phyloP scores from a whole-genome alignment of 257 asterid species.

The Solanum tarapatanum region DNA sequence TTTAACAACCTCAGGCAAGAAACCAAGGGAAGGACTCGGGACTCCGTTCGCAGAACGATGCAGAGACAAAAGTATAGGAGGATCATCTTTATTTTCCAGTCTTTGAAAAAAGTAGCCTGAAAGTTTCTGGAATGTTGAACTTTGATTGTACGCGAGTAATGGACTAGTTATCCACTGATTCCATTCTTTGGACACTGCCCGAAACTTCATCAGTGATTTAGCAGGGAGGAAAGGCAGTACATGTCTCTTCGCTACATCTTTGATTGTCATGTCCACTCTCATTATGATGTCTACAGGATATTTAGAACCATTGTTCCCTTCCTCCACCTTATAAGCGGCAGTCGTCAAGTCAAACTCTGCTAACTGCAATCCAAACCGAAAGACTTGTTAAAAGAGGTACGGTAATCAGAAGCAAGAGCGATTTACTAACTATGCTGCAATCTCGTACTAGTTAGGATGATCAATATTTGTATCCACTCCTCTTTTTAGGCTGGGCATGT shows the following conservation, averaged over 20 bases:
- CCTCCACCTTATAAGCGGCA: not conserved
- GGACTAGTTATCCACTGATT: slow-evolving; percentile 26
- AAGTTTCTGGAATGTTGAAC: slow-evolving; percentile 17
- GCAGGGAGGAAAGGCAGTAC: slow-evolving; percentile 50
- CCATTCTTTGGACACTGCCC: slow-evolving; percentile 38
- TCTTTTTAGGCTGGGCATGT: not conserved
- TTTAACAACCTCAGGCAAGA: slow-evolving; percentile 9
- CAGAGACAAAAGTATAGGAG: slow-evolving; percentile 11
- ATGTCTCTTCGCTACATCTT: slow-evolving; percentile 9
- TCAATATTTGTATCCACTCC: not conserved
- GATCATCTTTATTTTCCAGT: not conserved
- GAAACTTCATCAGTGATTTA: slow-evolving; percentile 23
- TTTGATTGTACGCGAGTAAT: slow-evolving; percentile 26
- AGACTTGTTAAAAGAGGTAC: not conserved
- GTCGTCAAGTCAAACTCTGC: not conserved
- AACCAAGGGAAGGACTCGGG: slow-evolving; percentile 8
- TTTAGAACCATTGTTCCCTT: not conserved
- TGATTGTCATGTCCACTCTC: slow-evolving; percentile 5
- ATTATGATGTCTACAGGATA: not conserved
- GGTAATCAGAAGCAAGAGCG: not conserved
- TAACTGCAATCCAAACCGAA: not conserved
- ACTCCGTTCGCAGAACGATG: slow-evolving; percentile 19
- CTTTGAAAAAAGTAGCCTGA: slow-evolving; percentile 34
- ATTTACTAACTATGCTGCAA: not conserved
- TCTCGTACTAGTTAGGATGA: not conserved